Percentiles rank a stretch among this genome's conserved stretches.
These are phyloP conservation scores for Monilinia laxa DNA, from an alignment of 2,329 filamentous ascomycete species.

Conservation along the genomic window DNA sequence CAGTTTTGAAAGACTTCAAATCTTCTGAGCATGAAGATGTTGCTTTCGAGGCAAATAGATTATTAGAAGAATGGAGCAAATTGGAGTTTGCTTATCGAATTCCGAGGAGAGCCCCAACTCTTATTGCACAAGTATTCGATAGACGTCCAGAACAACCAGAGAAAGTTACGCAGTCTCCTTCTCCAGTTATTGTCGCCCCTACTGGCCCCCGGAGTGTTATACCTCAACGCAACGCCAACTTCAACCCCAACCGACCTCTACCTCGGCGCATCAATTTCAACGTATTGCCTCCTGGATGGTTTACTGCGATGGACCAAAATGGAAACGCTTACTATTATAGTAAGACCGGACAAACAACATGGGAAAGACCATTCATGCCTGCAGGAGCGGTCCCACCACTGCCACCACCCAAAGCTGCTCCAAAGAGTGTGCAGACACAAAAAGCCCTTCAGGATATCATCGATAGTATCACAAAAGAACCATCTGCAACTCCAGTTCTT, in stretches of 20 bases:
- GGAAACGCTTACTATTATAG: conserved; percentile 86
- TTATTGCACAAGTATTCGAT: conserved; percentile 49
- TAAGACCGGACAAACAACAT: conserved; percentile 73
- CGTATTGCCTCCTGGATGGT: conserved; percentile 82
- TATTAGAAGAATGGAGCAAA: conserved; percentile 85
- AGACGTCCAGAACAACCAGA: conserved; percentile 62
- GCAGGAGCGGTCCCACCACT: conserved; percentile 54
- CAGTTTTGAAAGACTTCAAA: conserved; percentile 68
- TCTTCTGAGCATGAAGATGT: conserved; percentile 73
- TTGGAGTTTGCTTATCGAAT: conserved; percentile 91
- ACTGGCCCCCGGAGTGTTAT: conserved; percentile 48
- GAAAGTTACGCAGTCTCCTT: conserved; percentile 42
- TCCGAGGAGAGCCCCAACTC: conserved; percentile 64
- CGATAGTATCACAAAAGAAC: conserved; percentile 72
- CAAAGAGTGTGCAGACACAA: conserved; percentile 50
- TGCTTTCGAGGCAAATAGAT: conserved; percentile 63
- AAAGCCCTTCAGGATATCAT: conserved; percentile 81
- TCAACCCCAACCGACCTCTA: conserved; percentile 54
- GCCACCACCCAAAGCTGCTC: conserved; percentile 55
- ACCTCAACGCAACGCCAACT: conserved; percentile 56
- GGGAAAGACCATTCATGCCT: conserved; percentile 72
- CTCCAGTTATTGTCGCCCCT: conserved; percentile 42
- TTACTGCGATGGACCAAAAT: conserved; percentile 66
- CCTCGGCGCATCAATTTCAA: conserved; percentile 57
- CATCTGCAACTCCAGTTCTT: conserved; percentile 53